Percentiles rank a stretch among this genome's conserved stretches.
Evolutionary conservation across 139 green algal species (phyloP).

Genomic region (Tetradesmus obliquus): DNA sequence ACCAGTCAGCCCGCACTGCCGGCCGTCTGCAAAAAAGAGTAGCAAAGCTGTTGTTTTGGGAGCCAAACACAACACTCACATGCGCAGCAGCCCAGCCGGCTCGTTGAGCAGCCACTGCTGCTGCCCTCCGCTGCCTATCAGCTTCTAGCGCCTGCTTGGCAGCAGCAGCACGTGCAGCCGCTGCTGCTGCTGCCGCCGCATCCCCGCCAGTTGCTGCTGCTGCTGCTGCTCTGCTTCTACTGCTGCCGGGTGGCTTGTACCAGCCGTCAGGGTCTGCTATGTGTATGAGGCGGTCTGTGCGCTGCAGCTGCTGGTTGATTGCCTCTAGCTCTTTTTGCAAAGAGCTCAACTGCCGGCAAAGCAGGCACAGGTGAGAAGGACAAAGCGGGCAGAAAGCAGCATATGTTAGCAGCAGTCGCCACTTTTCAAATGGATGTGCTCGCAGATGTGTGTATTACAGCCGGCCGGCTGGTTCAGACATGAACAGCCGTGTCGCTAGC

Average conservation of each 20-base stretch:
- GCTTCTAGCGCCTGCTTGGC: conserved; percentile 22
- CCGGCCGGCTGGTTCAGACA: too few relatives aligned
- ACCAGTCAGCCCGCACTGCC: too few relatives aligned
- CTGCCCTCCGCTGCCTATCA: conserved; percentile 15
- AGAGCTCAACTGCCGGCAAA: conserved; percentile 50
- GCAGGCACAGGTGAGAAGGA: background rate
- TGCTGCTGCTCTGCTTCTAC: background rate
- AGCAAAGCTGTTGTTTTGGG: background rate
- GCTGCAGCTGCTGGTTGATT: conserved; percentile 65
- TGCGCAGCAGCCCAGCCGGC: conserved; percentile 22
- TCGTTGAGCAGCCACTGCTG: conserved; percentile 19
- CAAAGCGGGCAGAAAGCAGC: background rate
- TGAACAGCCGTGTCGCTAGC: too few relatives aligned
- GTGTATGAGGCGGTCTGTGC: conserved; percentile 67
- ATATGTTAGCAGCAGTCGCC: background rate
- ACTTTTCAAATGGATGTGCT: too few relatives aligned
- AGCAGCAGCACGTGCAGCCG: conserved; percentile 13
- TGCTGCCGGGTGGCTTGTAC: conserved; percentile 56
- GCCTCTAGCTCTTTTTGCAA: conserved; percentile 64
- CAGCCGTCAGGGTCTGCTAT: conserved; percentile 81
- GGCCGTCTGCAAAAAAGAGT: too few relatives aligned
- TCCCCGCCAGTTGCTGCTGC: background rate
- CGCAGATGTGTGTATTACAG: background rate
- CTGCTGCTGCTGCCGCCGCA: conserved; percentile 21
- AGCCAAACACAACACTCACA: background rate